These are phyloP conservation scores for Punica granatum DNA, from an alignment of 345 rosid genomes.

Conservation along the genomic window DNA sequence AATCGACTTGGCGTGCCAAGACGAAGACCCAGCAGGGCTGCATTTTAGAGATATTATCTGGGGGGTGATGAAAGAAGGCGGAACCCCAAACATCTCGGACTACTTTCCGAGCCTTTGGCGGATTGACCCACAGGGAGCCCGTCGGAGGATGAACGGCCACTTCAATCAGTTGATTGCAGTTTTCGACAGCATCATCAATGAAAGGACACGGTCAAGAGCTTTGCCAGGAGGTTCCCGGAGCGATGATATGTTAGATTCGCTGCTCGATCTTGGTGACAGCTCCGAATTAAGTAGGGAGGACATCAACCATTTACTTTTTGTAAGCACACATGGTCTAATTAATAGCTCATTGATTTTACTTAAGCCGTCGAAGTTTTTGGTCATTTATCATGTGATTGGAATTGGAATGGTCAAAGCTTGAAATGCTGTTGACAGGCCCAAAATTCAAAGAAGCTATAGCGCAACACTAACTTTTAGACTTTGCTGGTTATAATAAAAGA, in stretches of 20 bases:
- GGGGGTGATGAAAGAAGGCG: constrained; percentile 17
- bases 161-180: constrained; percentile 11
- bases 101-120: constrained; percentile 20
- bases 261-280: constrained; percentile 19
- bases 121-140: constrained; percentile 24
- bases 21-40: neutral
- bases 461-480: too few relatives aligned
- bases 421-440: too few relatives aligned
- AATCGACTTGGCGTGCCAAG: constrained; percentile 12
- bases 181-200: constrained; percentile 4
- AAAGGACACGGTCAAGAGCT: constrained; percentile 6
- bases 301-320: constrained; percentile 2
- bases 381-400: too few relatives aligned
- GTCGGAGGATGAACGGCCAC: constrained; percentile 8
- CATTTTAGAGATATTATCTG: constrained; percentile 9
- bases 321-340: too few relatives aligned
- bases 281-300: constrained; percentile 7
- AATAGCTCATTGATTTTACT: too few relatives aligned
- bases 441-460: too few relatives aligned
- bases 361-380: too few relatives aligned
- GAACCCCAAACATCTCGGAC: constrained; percentile 29
- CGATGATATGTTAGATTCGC: constrained; percentile 31
- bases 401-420: too few relatives aligned
- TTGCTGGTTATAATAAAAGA: too few relatives aligned
- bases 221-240: neutral